phyloP scores from a whole-genome alignment of 2,329 filamentous ascomycete genomes.

The Ascochyta viciae-villosae region DNA sequence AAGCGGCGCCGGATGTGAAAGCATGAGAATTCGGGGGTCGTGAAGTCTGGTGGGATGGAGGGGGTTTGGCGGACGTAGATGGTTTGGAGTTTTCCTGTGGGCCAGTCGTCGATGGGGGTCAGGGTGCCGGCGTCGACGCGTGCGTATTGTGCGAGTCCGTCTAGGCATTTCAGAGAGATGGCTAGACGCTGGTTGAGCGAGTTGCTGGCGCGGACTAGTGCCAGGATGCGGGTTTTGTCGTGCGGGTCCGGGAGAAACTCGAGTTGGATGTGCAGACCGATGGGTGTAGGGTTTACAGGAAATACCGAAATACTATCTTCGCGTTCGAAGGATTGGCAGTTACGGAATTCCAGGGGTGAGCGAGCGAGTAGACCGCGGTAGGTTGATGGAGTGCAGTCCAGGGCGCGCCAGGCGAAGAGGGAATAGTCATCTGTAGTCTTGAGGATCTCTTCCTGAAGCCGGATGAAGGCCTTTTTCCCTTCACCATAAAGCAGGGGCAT shows the following conservation, averaged over 20 bases:
- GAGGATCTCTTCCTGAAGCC: conserved; percentile 39
- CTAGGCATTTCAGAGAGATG: conserved; percentile 31
- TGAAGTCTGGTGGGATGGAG: conserved; percentile 31
- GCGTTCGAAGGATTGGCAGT: conserved; percentile 30
- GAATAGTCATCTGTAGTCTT: conserved; percentile 39
- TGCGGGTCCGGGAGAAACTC: conserved; percentile 29
- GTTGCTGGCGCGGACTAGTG: conserved; percentile 32
- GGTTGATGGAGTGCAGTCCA: conserved; percentile 19
- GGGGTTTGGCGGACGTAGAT: conserved; percentile 35
- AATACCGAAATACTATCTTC: conserved; percentile 28
- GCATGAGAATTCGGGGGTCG: conserved; percentile 26
- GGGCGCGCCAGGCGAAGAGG: conserved; percentile 34
- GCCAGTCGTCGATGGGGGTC: conserved; percentile 56
- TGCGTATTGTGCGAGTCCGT: conserved; percentile 44
- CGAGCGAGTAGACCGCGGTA: conserved; percentile 37
- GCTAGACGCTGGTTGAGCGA: conserved; percentile 32
- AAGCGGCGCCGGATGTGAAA: conserved; percentile 31
- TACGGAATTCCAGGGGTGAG: conserved; percentile 30
- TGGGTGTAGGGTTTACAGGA: conserved; percentile 28
- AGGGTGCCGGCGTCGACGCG: conserved; percentile 56
- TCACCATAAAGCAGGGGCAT: conserved; percentile 42
- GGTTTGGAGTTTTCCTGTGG: conserved; percentile 30
- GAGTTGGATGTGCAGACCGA: conserved; percentile 33
- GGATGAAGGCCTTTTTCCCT: conserved; percentile 37
- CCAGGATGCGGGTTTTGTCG: conserved; percentile 24